A percentile compares a stretch with the other conserved stretches of the same genome.
phyloP scores from a whole-genome alignment of 257 asterid species.

The Solanum lignicaule region DNA sequence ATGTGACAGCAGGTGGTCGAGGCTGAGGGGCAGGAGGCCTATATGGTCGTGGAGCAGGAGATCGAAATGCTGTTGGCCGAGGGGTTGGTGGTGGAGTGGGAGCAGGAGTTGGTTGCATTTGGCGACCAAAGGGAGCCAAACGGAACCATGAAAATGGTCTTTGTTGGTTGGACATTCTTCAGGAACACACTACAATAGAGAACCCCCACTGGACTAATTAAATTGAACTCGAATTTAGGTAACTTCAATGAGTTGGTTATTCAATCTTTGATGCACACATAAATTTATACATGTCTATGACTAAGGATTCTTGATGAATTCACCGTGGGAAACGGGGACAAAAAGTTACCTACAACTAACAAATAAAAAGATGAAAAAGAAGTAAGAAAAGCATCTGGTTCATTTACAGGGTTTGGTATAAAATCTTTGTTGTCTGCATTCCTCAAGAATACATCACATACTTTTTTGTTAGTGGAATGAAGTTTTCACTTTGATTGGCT shows the following conservation, averaged over 20 bases:
- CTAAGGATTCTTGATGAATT: background rate
- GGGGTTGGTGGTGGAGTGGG: background rate
- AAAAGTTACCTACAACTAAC: background rate
- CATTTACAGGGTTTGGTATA: background rate
- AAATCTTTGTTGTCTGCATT: slow-evolving; percentile 1
- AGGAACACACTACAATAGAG: background rate
- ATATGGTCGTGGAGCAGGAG: background rate
- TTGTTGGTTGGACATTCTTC: background rate
- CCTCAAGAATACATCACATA: background rate
- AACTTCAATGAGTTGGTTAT: background rate
- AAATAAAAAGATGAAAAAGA: background rate
- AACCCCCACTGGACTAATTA: background rate
- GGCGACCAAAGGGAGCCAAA: slow-evolving; percentile 2
- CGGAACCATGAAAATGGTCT: slow-evolving; percentile 2
- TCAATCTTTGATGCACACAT: background rate
- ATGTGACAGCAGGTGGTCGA: background rate
- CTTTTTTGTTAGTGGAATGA: background rate
- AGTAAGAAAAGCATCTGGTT: slow-evolving; percentile 1
- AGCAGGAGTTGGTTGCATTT: background rate
- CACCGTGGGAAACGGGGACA: background rate
- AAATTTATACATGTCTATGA: background rate
- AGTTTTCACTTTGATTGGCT: background rate
- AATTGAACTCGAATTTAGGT: background rate
- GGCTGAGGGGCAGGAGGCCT: background rate
- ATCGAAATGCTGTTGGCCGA: background rate